Conservation (phyloP, 2,329 filamentous ascomycete genomes). For the Fusarium sp. region DNA sequence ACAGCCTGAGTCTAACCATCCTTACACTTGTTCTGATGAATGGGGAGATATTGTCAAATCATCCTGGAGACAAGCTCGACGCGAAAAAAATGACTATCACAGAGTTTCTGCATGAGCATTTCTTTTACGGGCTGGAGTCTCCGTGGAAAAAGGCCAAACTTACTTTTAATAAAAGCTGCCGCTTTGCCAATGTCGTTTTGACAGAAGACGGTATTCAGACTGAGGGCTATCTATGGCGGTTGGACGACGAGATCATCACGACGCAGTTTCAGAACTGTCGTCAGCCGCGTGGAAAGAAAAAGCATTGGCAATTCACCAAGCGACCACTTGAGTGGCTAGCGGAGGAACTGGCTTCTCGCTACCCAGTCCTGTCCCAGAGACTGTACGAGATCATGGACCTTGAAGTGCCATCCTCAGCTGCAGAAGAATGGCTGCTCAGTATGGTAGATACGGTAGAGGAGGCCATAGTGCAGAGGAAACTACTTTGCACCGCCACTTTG, state of each 20-base stretch:
- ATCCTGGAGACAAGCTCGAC: rapidly evolving
- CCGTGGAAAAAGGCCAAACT: background rate
- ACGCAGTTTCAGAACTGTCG: rapidly evolving
- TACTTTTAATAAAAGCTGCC: background rate
- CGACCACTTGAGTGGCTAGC: background rate
- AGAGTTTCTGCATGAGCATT: background rate
- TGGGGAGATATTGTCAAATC: background rate
- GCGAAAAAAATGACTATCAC: background rate
- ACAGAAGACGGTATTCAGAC: background rate
- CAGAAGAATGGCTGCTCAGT: background rate
- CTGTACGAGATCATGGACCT: background rate
- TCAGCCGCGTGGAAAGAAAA: rapidly evolving
- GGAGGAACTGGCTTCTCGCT: background rate
- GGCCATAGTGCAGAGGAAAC: background rate
- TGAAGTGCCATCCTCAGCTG: background rate
- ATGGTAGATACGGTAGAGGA: background rate
- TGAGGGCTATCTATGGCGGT: background rate
- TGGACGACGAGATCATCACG: background rate
- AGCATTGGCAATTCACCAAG: rapidly evolving
- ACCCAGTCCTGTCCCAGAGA: background rate
- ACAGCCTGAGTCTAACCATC: background rate
- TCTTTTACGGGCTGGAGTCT: background rate
- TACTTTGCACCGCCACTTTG: background rate
- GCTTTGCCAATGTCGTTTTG: background rate
- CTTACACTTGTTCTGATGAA: background rate